Evolutionary conservation across 495 filamentous ascomycete species (phyloP), one percentile per base, ranked within the genome.

Genomic region (Neurospora sublineolata): DNA sequence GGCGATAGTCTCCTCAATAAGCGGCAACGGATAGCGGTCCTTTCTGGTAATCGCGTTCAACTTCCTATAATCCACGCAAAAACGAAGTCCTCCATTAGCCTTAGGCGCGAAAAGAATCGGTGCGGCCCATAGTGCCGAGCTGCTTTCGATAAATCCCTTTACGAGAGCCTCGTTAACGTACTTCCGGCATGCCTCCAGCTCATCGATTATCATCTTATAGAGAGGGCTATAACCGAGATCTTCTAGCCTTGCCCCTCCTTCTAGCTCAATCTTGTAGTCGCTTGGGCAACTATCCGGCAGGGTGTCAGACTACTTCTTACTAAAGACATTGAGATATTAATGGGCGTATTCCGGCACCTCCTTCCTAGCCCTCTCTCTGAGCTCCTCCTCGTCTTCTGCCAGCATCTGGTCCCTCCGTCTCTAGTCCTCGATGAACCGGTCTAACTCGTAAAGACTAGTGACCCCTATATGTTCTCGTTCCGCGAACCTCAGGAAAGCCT

Each of bases 51-150:
- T 68, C 0, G 37, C 64, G 70, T 88, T 88, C 0, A 87, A 68
- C 8, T 73, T 75, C 3, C 76, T 69, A 68, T 84, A 88, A 58
- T 88, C 78, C 0, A 86, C 73, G 77, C 78, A 87, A 42, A 89
- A 73, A 0, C 78, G 69, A 0, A 86, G 46, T 0, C 71, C 72
- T 3, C 79, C 78, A 23, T 77, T 74, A 0, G 68, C 70, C 69
- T 85, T 86, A 73, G 79, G 0, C 30, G 30, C 30, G 0, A 33
- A 33, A 0, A 33, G 30, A 0, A 33, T 33, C 3, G 30, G 30
- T 0, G 78, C 76, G 0, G 73, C 75, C 5, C 67, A 76, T 0
- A 70, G 72, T 0, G 79, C 46, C 3, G 1, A 12, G 27, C 46
- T 73, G 14, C 70, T 33, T 7, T 10, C 18, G 20, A 75, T 71